Base-by-base conservation (phyloP, 2,329 filamentous ascomycete species). In the Colletotrichum spinosum region DNA sequence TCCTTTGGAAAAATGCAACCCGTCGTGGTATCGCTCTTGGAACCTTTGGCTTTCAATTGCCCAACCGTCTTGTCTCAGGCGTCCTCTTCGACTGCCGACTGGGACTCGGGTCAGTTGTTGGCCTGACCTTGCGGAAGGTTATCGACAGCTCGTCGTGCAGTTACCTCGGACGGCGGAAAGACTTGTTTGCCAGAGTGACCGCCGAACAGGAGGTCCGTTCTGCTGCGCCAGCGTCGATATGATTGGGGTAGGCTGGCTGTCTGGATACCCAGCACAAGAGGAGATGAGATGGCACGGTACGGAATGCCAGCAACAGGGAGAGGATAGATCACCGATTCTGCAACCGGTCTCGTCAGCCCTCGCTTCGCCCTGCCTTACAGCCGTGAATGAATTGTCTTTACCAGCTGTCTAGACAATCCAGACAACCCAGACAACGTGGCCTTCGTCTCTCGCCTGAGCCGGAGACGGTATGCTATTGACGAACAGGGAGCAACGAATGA, bases 281-380 rank as follows among this genome's bases (percentile, higher is more conserved):
- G 54, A 38, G 35, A 57, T 34, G 45, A 15, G 37, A 57, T 34
- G 54, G 45, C 17, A 50, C 42, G 45, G 45, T 37, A 57, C 45
- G 55, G 55, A 58, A 25, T 5, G 25, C 25, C 25, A 25, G 4
- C 25, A 25, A 25, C 25, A 25, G 17, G 37, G 44, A n/a, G 35
- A 64, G 42, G 49, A 34, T 44, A 56, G 45, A 42, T 45, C 49
- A 42, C 25, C 25, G 44, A 46, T 51, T 55, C 50, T 54, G 61
- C 61, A 55, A 55, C 34, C 46, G 42, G 25, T 33, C 34, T 45
- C 25, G 35, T 34, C 35, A 49, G 41, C 34, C 44, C 50, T 65
- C 57, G 57, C 39, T 44, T 61, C 57, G 51, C 37, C 46, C 42
- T 44, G 45, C 41, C 51, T 60, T n/a, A 9, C 56, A 33, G 13